A percentile compares a stretch with the other conserved stretches of the same genome.
Conservation (phyloP, 495 filamentous ascomycete genomes). For the Neurospora sp. region DNA sequence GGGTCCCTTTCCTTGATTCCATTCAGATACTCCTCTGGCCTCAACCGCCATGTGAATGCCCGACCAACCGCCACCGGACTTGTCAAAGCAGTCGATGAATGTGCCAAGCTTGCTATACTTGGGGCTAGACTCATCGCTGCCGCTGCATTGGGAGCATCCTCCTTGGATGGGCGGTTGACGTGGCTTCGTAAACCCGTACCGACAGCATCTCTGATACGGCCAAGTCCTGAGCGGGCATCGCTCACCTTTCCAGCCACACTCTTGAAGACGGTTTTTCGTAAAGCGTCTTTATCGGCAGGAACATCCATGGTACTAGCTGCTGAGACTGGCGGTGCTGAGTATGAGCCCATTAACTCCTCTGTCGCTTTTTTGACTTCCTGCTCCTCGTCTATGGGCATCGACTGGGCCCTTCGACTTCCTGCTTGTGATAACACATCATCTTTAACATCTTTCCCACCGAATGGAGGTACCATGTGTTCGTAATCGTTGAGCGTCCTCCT, state of each 20-base stretch:
- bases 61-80: constrained; percentile 27
- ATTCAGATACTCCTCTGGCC: constrained; percentile 43
- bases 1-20: constrained; percentile 24
- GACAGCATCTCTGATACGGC: constrained; percentile 76
- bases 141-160: constrained; percentile 26
- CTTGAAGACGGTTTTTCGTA: constrained; percentile 62
- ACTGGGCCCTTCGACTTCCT: constrained; percentile 41
- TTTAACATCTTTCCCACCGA: constrained; percentile 48
- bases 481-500: constrained; percentile 42
- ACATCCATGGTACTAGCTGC: constrained; percentile 29
- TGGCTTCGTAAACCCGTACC: constrained; percentile 44
- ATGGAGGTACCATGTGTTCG: constrained; percentile 42
- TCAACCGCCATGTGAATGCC: constrained; percentile 47
- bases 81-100: constrained; percentile 26
- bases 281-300: constrained; percentile 50
- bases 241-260: constrained; percentile 70
- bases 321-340: constrained; percentile 22
- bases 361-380: constrained; percentile 23
- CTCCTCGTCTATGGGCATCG: constrained; percentile 37
- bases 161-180: constrained; percentile 35
- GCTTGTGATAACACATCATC: constrained; percentile 21
- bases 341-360: constrained; percentile 30
- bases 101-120: constrained; percentile 26
- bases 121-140: constrained; percentile 14
- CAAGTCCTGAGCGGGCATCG: constrained; percentile 75